phyloP scores from a whole-genome alignment of 2,329 filamentous ascomycete species.

The Fonsecaea multimorphosa region DNA sequence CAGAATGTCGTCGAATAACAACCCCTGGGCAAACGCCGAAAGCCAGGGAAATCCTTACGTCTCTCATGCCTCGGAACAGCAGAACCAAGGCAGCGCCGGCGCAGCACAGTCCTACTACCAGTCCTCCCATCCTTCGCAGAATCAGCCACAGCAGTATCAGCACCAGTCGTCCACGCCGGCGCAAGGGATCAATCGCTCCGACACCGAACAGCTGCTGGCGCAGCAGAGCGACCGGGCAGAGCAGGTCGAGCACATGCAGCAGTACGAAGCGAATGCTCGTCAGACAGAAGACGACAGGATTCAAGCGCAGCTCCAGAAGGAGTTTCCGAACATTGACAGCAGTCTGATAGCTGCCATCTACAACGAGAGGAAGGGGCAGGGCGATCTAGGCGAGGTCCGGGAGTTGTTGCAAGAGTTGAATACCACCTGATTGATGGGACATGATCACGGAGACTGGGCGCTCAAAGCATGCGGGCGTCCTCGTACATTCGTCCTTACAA shows the following conservation, averaged over 20 bases:
- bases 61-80: slow-evolving; percentile 7
- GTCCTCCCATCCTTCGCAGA: slow-evolving; percentile 18
- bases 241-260: slow-evolving; percentile 40
- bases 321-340: slow-evolving; percentile 41
- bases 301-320: slow-evolving; percentile 37
- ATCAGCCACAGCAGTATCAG: slow-evolving; percentile 25
- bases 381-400: slow-evolving; percentile 35
- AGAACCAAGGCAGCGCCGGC: slow-evolving; percentile 39
- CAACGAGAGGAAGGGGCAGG: slow-evolving; percentile 31
- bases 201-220: slow-evolving; percentile 36
- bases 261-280: slow-evolving; percentile 36
- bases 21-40: slow-evolving; percentile 32
- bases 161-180: slow-evolving; percentile 5
- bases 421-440: slow-evolving; percentile 9
- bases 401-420: slow-evolving; percentile 41
- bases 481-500: no score
- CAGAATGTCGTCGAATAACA: slow-evolving; percentile 34
- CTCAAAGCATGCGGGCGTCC: no score
- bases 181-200: slow-evolving; percentile 30
- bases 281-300: slow-evolving; percentile 37
- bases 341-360: slow-evolving; percentile 41
- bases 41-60: slow-evolving; percentile 29
- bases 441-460: background rate
- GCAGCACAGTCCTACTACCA: slow-evolving; percentile 46
- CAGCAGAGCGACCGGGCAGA: slow-evolving; percentile 35